Conservation (phyloP, 2,329 filamentous ascomycete genomes). For the Stagonosporopsis cucurbitacearum region DNA sequence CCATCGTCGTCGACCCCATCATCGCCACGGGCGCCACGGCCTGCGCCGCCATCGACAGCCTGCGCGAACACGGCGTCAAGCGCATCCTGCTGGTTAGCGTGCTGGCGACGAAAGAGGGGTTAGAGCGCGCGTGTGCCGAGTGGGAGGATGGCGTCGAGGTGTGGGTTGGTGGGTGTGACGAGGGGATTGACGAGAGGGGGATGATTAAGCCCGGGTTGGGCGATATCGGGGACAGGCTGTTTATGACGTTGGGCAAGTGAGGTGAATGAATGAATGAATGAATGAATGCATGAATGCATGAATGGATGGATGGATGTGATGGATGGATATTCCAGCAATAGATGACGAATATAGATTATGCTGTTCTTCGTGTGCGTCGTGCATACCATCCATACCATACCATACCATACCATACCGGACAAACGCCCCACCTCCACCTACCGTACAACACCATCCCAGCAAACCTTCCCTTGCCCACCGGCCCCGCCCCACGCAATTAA, state of each 20-base stretch:
- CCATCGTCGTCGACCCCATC: slow-evolving; percentile 87
- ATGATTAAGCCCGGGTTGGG: slow-evolving; percentile 93
- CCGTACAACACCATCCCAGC: too few species aligned
- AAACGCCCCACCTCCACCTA: too few species aligned
- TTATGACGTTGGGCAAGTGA: slow-evolving; percentile 85
- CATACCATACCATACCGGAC: too few species aligned
- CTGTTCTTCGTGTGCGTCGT: too few species aligned
- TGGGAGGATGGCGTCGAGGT: slow-evolving; percentile 81
- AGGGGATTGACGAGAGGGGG: slow-evolving; percentile 73
- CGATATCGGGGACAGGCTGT: slow-evolving; percentile 89
- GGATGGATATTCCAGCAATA: too few species aligned
- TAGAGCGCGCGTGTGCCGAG: slow-evolving; percentile 72
- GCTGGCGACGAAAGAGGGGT: slow-evolving; percentile 74
- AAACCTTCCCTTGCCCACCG: too few species aligned
- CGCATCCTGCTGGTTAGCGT: slow-evolving; percentile 78
- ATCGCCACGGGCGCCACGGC: slow-evolving; percentile 94
- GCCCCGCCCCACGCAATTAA: too few species aligned
- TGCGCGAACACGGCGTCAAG: slow-evolving; percentile 90
- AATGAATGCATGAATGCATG: too few species aligned
- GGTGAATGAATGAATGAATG: not conserved
- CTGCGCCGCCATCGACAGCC: slow-evolving; percentile 84
- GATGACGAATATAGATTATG: too few species aligned
- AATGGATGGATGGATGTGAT: too few species aligned
- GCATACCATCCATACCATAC: too few species aligned
- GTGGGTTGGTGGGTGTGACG: slow-evolving; percentile 83